Evolutionary conservation across 164 flowering plant species (phyloP).

Genomic region (Sextonia rubra): DNA sequence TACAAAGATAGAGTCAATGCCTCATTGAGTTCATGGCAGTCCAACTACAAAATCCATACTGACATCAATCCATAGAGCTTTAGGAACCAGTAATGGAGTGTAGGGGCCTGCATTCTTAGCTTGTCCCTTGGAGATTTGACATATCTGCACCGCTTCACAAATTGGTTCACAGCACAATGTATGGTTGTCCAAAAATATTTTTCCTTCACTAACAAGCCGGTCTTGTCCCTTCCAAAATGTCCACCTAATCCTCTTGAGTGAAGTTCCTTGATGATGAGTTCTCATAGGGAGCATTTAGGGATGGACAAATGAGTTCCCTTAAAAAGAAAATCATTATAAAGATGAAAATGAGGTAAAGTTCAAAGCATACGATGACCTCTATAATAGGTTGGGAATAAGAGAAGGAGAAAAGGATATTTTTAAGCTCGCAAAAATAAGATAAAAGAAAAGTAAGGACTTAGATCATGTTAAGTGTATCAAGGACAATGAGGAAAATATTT

Average conservation of each 20-base stretch:
- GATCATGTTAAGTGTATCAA: too few species aligned
- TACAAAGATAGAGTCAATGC: neutral
- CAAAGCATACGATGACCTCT: too few species aligned
- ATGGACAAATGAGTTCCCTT: neutral
- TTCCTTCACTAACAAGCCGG: neutral
- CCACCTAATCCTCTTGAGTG: neutral
- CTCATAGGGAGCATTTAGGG: neutral
- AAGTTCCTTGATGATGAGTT: neutral
- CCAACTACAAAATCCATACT: neutral
- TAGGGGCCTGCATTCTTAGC: neutral
- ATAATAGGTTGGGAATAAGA: too few species aligned
- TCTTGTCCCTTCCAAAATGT: neutral
- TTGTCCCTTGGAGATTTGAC: slow-evolving; percentile 1
- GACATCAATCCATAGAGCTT: neutral
- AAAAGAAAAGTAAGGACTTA: too few species aligned
- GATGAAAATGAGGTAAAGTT: too few species aligned
- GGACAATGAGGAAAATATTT: too few species aligned
- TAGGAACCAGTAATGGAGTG: slow-evolving; percentile 2
- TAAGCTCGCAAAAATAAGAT: too few species aligned
- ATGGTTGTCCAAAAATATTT: neutral
- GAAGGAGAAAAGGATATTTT: too few species aligned
- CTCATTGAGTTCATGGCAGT: neutral
- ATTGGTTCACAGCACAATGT: neutral
- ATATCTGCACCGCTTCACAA: neutral
- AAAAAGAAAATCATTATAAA: too few species aligned